Evolutionary conservation across 2,329 filamentous ascomycete species (phyloP).

Genomic region (Colletotrichum orchidophilum): DNA sequence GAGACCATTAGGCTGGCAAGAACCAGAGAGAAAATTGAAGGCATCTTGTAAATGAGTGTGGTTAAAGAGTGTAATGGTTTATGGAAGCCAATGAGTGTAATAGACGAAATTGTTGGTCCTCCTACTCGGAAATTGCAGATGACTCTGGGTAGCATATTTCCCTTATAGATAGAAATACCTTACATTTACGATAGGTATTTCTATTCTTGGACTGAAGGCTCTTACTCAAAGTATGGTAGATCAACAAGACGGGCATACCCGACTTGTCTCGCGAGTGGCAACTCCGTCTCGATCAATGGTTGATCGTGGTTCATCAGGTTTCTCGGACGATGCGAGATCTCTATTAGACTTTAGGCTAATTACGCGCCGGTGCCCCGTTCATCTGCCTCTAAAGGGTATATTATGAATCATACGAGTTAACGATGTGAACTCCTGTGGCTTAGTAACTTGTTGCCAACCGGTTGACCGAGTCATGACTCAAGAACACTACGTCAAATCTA

Average conservation of each 20-base stretch:
- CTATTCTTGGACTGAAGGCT: not conserved
- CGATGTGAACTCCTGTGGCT: not conserved
- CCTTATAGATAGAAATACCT: not conserved
- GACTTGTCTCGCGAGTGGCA: not conserved
- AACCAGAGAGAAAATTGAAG: not conserved
- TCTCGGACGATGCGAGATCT: not conserved
- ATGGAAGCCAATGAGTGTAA: not conserved
- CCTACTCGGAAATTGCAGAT: not conserved
- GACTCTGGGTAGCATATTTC: not conserved
- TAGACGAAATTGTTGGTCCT: not conserved
- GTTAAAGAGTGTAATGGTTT: not conserved
- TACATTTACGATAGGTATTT: not conserved
- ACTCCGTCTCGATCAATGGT: not conserved
- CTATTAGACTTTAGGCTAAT: not conserved
- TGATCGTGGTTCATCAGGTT: not conserved
- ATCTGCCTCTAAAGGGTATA: not conserved
- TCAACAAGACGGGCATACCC: not conserved
- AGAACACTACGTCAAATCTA: too few relatives aligned
- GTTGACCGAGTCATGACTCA: not conserved
- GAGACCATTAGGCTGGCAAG: not conserved
- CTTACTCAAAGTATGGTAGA: not conserved
- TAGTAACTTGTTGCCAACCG: not conserved
- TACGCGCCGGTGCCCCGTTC: not conserved
- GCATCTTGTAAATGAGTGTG: not conserved
- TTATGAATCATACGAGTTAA: not conserved